phyloP scores from a whole-genome alignment of 2,329 filamentous ascomycete genomes.

The Trichothecium roseum region DNA sequence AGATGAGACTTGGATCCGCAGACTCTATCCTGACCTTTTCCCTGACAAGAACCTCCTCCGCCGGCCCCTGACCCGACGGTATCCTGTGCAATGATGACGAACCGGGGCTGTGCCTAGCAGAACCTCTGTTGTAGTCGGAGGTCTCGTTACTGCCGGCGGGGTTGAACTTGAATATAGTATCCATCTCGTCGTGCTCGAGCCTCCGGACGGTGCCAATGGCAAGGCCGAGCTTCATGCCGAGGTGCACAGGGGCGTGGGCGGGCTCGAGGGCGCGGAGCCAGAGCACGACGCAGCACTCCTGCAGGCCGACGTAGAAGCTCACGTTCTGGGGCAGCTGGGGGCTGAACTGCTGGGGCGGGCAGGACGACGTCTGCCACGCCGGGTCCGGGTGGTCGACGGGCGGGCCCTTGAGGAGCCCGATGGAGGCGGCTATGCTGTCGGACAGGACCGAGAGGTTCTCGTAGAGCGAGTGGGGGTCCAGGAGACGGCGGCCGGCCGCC shows the following conservation, averaged over 20 bases:
- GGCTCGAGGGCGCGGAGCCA: constrained; percentile 61
- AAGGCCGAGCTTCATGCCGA: constrained; percentile 57
- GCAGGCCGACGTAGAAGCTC: constrained; percentile 63
- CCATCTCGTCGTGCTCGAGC: constrained; percentile 69
- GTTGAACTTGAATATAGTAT: constrained; percentile 60
- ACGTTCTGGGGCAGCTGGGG: constrained; percentile 46
- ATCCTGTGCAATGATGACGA: not conserved
- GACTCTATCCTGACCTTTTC: constrained; percentile 87
- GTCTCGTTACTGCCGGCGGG: constrained; percentile 18
- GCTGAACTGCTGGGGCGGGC: constrained; percentile 30
- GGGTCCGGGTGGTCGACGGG: constrained; percentile 26
- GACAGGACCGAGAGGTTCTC: constrained; percentile 46
- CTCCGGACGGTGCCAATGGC: constrained; percentile 56
- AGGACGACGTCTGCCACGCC: constrained; percentile 33
- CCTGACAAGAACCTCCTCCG: constrained; percentile 64
- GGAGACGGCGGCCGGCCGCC: constrained; percentile 33
- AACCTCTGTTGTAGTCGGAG: constrained; percentile 12
- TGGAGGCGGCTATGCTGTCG: constrained; percentile 41
- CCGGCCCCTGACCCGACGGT: not conserved
- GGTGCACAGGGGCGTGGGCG: constrained; percentile 47
- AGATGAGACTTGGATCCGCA: constrained; percentile 78
- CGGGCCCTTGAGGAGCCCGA: constrained; percentile 44
- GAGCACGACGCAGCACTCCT: constrained; percentile 60
- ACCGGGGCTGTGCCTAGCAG: constrained; percentile 14
- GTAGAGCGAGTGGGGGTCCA: constrained; percentile 44